Evolutionary conservation across 2,329 filamentous ascomycete genomes (phyloP), one percentile per base, ranked within the genome.

Genomic region (Exophiala xenobiotica): DNA sequence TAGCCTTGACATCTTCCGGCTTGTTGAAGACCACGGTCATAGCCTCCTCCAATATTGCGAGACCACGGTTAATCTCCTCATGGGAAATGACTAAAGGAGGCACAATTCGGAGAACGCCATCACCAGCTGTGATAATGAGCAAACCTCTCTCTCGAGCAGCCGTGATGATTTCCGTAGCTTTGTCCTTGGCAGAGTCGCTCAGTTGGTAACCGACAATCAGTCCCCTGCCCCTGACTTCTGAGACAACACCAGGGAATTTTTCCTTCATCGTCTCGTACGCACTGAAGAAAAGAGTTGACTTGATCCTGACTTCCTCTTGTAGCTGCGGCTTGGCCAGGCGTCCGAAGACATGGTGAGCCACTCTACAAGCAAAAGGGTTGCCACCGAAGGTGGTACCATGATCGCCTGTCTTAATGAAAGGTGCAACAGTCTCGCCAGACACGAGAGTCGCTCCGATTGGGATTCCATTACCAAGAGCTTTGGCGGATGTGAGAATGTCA

Each of bases 311-410:
- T 1, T 76, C 76, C 38, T 78, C 71, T 65, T 92, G 87, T 43
- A 97, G 76, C 43, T 80, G 75, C 0, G 82, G 76, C 20, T 90
- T 83, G 0, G 88, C 79, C 4, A 99, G 80, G 19, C 89, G 82
- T 24, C 78, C 79, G 50, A 99, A 83, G 53, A 96, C 87, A 73
- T 96, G 83, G 67, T 95, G 88, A 6, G 88, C 93, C 6, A 97
- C 74, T 24, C 90, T 82, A 64, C 83, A 89, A 2, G 87, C 90
- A 31, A 96, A 78, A 6, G 91, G 91, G 73, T 96, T 96, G 33
- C 91, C 91, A 49, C 91, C 91, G 64, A 95, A 96, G 0, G 91
- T 96, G 12, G 91, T 96, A 43, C 91, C 91, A 71, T 96, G 91
- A 68, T 96, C 91, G 52, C 91, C 89, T 26, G 79, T 78, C 60